These are phyloP conservation scores for Fusarium napiforme DNA, from an alignment of 2,329 filamentous ascomycete species.

Conservation along the genomic window DNA sequence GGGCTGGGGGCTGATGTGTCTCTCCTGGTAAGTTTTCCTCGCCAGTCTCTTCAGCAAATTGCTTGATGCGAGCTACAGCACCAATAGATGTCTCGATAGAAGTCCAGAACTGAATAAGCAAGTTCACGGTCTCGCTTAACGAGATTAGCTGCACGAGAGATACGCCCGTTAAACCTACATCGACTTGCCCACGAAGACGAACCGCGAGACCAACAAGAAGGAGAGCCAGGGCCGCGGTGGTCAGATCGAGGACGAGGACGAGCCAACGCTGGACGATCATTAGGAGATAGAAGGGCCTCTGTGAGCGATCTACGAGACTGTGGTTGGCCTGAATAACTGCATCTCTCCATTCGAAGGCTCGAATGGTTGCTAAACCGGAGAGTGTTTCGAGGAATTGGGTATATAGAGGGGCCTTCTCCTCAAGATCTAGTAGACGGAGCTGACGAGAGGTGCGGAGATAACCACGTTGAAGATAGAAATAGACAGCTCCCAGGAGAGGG, in stretches of 20 bases:
- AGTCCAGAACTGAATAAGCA: conserved; percentile 52
- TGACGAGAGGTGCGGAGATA: conserved; percentile 58
- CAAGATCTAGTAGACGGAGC: conserved; percentile 55
- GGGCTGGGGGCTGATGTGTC: conserved; percentile 26
- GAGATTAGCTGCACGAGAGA: conserved; percentile 48
- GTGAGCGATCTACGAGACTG: conserved; percentile 62
- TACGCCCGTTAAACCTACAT: conserved; percentile 49
- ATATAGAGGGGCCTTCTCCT: conserved; percentile 55
- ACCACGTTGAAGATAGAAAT: conserved; percentile 57
- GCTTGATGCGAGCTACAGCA: conserved; percentile 50
- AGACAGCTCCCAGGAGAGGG: conserved; percentile 53
- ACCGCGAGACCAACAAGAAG: conserved; percentile 61
- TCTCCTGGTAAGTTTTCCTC: conserved; percentile 43
- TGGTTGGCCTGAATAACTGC: conserved; percentile 57
- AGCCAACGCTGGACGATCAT: conserved; percentile 69
- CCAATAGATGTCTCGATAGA: conserved; percentile 52
- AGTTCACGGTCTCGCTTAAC: conserved; percentile 50
- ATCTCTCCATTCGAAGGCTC: conserved; percentile 63
- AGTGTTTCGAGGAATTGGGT: conserved; percentile 59
- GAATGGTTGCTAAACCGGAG: conserved; percentile 59
- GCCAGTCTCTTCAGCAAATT: conserved; percentile 45
- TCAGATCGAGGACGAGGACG: conserved; percentile 60
- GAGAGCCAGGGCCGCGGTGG: conserved; percentile 59
- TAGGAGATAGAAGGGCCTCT: conserved; percentile 67
- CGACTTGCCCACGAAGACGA: conserved; percentile 41